A percentile compares a stretch with the other conserved stretches of the same genome.
phyloP scores from a whole-genome alignment of 805 yeast genomes.

The Diddensiella santjacobensis region DNA sequence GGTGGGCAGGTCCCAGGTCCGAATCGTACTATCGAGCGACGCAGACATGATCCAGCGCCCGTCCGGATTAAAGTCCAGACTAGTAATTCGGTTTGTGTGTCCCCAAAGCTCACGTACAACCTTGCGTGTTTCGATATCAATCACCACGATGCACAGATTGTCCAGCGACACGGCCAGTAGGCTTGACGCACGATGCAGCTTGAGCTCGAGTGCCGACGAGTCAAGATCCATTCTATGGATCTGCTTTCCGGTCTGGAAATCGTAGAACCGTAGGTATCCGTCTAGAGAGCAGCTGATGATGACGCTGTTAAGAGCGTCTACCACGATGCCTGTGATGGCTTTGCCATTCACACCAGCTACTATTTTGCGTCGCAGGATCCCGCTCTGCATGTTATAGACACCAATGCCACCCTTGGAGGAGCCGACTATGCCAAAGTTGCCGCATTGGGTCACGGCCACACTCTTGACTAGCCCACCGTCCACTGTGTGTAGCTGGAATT shows the following conservation, averaged over 20 bases:
- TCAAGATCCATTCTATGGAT: conserved; percentile 64
- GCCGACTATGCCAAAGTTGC: conserved; percentile 91
- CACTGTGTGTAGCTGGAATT: conserved; percentile 63
- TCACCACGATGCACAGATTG: conserved; percentile 74
- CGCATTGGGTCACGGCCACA: conserved; percentile 84
- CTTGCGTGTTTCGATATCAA: conserved; percentile 77
- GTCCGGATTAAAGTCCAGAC: conserved; percentile 86
- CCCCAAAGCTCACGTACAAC: conserved; percentile 87
- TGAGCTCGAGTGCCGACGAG: conserved; percentile 73
- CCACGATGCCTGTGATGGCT: conserved; percentile 81
- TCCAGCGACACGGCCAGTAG: conserved; percentile 82
- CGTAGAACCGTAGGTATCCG: conserved; percentile 82
- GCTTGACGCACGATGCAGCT: conserved; percentile 78
- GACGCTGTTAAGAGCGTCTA: conserved; percentile 86
- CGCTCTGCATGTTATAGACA: conserved; percentile 88
- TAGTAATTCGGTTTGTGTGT: conserved; percentile 82
- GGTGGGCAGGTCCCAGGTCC: conserved; percentile 97
- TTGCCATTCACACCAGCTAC: conserved; percentile 56
- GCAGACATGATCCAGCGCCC: conserved; percentile 92
- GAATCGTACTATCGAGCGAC: conserved; percentile 76
- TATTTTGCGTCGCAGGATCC: conserved; percentile 68
- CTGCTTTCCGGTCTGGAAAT: conserved; percentile 67
- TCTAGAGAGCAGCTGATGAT: conserved; percentile 88
- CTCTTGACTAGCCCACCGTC: conserved; percentile 74
- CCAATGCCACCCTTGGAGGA: conserved; percentile 82